Conservation (phyloP, 192 early-diverging fungal genomes). For the Coemansia sp. region DNA sequence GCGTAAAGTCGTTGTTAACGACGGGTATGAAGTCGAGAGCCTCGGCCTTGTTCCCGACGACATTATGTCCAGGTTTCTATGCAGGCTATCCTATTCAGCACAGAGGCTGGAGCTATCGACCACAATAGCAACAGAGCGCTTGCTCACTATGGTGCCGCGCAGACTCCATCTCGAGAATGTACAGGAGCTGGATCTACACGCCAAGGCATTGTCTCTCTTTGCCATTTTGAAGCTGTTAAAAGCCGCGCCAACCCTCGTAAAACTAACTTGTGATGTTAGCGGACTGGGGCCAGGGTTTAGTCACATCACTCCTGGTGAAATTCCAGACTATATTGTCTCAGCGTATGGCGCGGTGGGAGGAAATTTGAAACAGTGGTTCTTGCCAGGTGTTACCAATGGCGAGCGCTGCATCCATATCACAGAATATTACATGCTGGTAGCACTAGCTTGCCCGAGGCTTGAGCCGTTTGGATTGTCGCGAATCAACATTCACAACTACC, state of each 20-base stretch:
- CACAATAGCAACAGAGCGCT: neutral
- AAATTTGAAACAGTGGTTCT: neutral
- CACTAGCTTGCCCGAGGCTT: neutral
- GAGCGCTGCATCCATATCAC: neutral
- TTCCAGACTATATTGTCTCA: neutral
- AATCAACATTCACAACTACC: neutral
- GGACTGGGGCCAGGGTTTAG: neutral
- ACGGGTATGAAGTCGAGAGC: neutral
- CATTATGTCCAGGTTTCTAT: neutral
- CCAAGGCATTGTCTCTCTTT: neutral
- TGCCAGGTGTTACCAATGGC: neutral
- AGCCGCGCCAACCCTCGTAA: neutral
- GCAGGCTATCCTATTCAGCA: neutral
- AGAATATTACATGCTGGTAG: neutral
- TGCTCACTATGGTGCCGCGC: neutral
- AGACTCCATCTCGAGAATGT: neutral
- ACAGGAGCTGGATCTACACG: neutral
- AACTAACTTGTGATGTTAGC: neutral
- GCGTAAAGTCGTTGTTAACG: neutral
- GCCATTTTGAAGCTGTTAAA: neutral
- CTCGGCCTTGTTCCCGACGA: neutral
- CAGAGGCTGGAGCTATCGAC: neutral
- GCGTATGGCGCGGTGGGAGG: neutral
- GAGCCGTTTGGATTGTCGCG: too few species aligned
- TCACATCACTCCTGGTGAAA: neutral